Conservation (phyloP, 768 basidiomycete genomes). For the Suillus lakei region DNA sequence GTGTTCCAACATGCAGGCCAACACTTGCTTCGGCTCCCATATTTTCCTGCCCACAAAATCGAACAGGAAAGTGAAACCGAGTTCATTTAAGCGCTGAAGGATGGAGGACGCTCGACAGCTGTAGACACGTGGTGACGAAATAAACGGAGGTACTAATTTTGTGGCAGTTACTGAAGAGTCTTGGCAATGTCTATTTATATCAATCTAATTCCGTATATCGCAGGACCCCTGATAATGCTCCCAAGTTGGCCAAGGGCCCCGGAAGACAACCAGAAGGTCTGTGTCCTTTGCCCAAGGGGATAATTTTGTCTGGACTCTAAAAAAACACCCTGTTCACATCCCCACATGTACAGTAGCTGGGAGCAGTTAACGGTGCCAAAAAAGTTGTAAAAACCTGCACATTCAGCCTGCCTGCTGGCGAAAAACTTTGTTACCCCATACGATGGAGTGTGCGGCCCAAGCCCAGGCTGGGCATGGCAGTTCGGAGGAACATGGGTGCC, state of each 20-base stretch:
- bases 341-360: not conserved
- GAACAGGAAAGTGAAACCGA: not conserved
- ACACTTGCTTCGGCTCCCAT: not conserved
- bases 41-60: not conserved
- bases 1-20: conserved; percentile 2
- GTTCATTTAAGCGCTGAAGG: not conserved
- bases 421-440: too few relatives aligned
- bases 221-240: conserved; percentile 1
- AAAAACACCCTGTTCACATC: not conserved
- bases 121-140: not conserved
- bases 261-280: not conserved
- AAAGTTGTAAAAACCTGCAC: not conserved
- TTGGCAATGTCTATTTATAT: conserved; percentile 7
- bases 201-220: conserved; percentile 10
- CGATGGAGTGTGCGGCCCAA: too few relatives aligned
- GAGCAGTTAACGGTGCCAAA: not conserved
- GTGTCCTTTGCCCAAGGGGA: not conserved
- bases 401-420: not conserved
- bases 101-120: not conserved
- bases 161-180: conserved; percentile 1
- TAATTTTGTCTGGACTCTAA: conserved; percentile 1
- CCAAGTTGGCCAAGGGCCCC: not conserved
- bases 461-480: too few relatives aligned
- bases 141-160: conserved; percentile 7
- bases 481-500: too few relatives aligned